These are phyloP conservation scores for Tetrahymena thermophila DNA, from an alignment of 73 alveolate genomes.

Conservation along the genomic window DNA sequence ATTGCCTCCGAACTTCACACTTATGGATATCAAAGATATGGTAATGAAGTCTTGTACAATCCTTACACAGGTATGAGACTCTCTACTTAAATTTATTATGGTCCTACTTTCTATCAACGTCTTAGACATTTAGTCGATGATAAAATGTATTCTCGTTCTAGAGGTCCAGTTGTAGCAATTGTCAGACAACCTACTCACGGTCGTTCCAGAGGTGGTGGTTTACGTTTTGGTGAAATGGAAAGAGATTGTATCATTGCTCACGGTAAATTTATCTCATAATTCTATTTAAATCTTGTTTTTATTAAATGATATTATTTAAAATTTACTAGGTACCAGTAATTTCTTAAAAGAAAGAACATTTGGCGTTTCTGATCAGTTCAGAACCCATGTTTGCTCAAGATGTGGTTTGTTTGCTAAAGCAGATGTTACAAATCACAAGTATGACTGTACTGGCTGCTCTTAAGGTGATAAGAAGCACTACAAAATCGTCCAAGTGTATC, in stretches of 20 bases:
- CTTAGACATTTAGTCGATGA: constrained; percentile 99
- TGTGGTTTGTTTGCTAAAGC: constrained; percentile 94
- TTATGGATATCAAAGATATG: constrained; percentile 89
- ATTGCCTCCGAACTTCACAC: constrained; percentile 84
- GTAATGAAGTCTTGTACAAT: constrained; percentile 95
- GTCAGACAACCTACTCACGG: constrained; percentile 99
- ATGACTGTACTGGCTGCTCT: constrained; percentile 87
- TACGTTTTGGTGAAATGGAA: constrained; percentile 99
- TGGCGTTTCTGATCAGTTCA: constrained; percentile 94
- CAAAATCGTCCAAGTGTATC: constrained; percentile 72
- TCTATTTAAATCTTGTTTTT: neutral
- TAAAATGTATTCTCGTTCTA: constrained; percentile 95
- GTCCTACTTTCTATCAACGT: constrained; percentile 99
- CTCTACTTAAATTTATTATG: constrained; percentile 89
- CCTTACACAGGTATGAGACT: constrained; percentile 96
- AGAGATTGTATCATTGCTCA: constrained; percentile 99
- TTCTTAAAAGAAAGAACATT: constrained; percentile 93
- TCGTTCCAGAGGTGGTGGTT: constrained; percentile 98
- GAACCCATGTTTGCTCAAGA: constrained; percentile 82
- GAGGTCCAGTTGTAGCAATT: constrained; percentile 92
- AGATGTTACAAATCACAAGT: constrained; percentile 68
- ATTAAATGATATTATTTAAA: neutral
- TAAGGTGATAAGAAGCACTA: constrained; percentile 37
- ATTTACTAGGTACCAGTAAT: constrained; percentile 33
- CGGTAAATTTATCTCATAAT: constrained; percentile 52